phyloP scores from a whole-genome alignment of 805 yeast genomes.

The Wickerhamiella sorbophila region DNA sequence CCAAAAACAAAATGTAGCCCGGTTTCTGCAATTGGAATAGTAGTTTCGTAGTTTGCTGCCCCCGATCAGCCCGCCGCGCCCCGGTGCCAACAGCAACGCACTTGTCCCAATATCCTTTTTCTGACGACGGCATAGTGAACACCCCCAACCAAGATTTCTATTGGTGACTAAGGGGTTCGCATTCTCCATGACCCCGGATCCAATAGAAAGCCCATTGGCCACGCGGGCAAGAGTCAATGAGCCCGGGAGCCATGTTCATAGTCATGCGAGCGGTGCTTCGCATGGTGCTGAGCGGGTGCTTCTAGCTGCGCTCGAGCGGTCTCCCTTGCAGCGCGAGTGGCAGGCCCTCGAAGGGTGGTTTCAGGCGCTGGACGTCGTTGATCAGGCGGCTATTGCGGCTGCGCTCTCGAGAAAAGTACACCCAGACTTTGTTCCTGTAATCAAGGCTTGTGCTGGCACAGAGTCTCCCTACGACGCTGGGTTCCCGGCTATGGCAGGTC shows the following conservation, averaged over 20 bases:
- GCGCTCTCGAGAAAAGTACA: constrained; percentile 17
- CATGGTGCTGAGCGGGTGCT: constrained; percentile 15
- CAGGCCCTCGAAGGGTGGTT: constrained; percentile 29
- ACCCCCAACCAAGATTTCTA: too few relatives aligned
- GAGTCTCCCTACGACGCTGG: neutral
- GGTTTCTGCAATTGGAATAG: too few relatives aligned
- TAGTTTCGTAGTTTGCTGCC: too few relatives aligned
- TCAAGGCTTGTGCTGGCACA: neutral
- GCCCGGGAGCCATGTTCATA: constrained; percentile 5
- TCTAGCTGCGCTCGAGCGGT: constrained; percentile 16
- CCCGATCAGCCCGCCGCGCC: too few relatives aligned
- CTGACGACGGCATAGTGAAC: too few relatives aligned
- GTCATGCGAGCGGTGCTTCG: constrained; percentile 3
- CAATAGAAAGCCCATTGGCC: constrained; percentile 20
- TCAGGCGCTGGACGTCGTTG: constrained; percentile 25
- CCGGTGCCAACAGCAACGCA: too few relatives aligned
- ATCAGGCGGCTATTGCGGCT: constrained; percentile 27
- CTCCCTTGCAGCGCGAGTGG: constrained; percentile 19
- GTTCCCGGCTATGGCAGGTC: neutral
- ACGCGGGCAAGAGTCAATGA: constrained; percentile 10
- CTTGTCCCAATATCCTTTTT: too few relatives aligned
- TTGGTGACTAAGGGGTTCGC: constrained; percentile 2
- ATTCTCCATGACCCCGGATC: constrained; percentile 13
- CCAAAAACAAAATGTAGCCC: too few relatives aligned
- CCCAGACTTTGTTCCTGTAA: neutral